Conservation (phyloP, 441 rosid genomes). For the Pelargonium myrrhifolium region DNA sequence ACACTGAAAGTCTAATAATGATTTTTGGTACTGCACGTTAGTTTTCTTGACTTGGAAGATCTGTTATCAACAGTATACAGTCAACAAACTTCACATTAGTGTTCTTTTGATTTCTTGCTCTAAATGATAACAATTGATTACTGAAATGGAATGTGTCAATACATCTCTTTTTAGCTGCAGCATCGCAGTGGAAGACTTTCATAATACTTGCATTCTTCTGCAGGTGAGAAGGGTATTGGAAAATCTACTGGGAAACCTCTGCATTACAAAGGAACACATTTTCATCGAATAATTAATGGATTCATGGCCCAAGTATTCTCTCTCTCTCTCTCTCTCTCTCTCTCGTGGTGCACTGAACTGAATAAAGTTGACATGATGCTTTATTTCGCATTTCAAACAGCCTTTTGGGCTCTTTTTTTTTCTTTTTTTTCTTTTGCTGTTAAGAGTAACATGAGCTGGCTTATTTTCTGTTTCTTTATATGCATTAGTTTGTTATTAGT, state of each 20-base stretch:
- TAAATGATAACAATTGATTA: not conserved
- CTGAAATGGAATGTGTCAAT: not conserved
- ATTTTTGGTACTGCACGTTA: not conserved
- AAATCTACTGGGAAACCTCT: conserved; percentile 74
- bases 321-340: conserved; percentile 9
- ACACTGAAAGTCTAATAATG: not conserved
- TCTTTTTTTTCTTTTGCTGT: not conserved
- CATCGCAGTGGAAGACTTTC: conserved; percentile 15
- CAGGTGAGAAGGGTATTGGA: conserved; percentile 87
- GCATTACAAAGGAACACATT: conserved; percentile 72
- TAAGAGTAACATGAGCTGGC: not conserved
- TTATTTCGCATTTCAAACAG: not conserved
- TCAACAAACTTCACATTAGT: not conserved
- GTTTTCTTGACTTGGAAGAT: not conserved
- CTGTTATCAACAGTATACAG: not conserved
- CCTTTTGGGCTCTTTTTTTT: not conserved
- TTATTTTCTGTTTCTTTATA: not conserved
- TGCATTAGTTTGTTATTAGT: not conserved
- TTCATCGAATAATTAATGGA: conserved; percentile 87
- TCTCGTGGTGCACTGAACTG: not conserved
- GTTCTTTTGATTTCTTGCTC: too few species aligned
- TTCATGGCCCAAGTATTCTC: conserved; percentile 91
- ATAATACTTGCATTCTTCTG: conserved; percentile 20
- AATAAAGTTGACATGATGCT: not conserved
- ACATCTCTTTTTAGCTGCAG: not conserved